Evolutionary conservation across 768 basidiomycete genomes (phyloP), one percentile per base, ranked within the genome.

Genomic region (Pleurotus sapidus): DNA sequence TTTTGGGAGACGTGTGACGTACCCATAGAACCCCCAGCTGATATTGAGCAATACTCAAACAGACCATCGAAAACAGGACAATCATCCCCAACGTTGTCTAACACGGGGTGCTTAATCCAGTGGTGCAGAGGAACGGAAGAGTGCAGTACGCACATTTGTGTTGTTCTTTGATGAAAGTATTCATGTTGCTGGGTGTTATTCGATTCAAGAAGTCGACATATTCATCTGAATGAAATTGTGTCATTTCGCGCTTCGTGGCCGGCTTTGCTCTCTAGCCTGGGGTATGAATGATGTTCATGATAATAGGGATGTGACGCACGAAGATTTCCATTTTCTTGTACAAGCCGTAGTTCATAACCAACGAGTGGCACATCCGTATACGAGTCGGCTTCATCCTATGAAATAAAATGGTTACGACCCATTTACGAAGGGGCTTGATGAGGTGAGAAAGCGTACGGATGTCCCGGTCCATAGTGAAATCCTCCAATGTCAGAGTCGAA

Each of bases 311-410:
- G 27, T 27, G 50, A 80, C 97, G 64, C 67, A 98, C 97, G 65
- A 98, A 99, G 63, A 99, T 99, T 73, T 99, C 97, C 97, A 99
- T 99, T 75, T 95, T 95, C 75, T 98, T 98, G 78, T 99, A 99
- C 15, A 99, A 75, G 17, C 95, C 95, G 71, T 98, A 98, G 74
- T 98, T 99, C 97, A 99, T 99, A 56, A 99, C 97, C 53, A 99
- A 80, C 9, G 95, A 95, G 74, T 99, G 97, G 69, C 95, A 98
- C 97, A 99, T 99, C 64, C 96, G 88, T 78, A 98, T 97, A 37
- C 97, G 84, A 18, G 96, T 98, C 5, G 96, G 96, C 68, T 97
- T 96, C 95, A 97, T 97, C 37, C 92, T 94, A 46, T 49, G 27
- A 59, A 62, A 65, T n/a, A 59, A 50, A 49, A 64, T 61, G 63